Evolutionary conservation across 139 green algal species (phyloP).

Genomic region (Chlorella vulgaris): DNA sequence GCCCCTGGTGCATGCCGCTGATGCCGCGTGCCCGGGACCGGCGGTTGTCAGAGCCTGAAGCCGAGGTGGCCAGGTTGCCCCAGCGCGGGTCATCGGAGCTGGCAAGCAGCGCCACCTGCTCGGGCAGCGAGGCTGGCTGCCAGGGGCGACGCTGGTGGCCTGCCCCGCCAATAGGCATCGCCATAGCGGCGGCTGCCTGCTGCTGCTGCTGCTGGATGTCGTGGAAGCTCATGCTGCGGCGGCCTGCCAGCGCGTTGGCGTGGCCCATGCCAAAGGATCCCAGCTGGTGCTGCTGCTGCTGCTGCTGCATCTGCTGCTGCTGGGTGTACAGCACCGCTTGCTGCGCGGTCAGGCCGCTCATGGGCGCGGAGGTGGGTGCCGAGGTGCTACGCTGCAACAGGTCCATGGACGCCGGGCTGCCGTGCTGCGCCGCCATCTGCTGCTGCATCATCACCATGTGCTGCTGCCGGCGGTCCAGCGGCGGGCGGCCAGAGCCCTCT

Average conservation of each 20-base stretch:
- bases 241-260: neutral
- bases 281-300: constrained; percentile 20
- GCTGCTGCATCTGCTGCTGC: constrained; percentile 2
- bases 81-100: constrained; percentile 25
- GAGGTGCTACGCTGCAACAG: constrained; percentile 20
- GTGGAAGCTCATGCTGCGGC: constrained; percentile 26
- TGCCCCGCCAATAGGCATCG: neutral
- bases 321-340: constrained; percentile 24
- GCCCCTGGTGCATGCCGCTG: neutral
- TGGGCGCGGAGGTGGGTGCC: constrained; percentile 7
- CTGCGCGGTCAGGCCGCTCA: constrained; percentile 21
- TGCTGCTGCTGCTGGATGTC: constrained; percentile 18
- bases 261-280: neutral
- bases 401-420: constrained; percentile 21
- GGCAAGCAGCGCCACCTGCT: constrained; percentile 39
- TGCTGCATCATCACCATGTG: constrained; percentile 14
- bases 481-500: neutral
- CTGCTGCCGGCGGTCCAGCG: constrained; percentile 16
- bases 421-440: neutral
- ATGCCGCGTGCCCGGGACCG: neutral
- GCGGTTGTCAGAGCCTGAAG: constrained; percentile 1
- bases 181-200: neutral
- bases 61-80: constrained; percentile 18
- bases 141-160: constrained; percentile 6
- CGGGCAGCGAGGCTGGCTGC: constrained; percentile 41